Conservation (phyloP, 345 rosid genomes). For the Euphorbia lathyris region DNA sequence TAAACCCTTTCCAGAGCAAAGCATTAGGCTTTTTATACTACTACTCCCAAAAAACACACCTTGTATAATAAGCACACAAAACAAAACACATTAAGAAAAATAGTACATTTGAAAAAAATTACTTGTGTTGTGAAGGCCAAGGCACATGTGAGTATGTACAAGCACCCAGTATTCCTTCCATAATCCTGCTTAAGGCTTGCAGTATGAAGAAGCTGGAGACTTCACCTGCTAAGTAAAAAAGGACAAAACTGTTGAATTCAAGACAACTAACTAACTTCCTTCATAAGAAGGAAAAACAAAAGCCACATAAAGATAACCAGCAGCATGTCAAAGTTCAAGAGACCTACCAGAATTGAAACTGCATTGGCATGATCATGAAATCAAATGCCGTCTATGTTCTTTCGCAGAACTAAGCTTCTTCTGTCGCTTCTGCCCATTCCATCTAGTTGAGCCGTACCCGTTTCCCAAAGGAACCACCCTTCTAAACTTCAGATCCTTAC, state of each 20-base stretch:
- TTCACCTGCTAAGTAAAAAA: constrained; percentile 17
- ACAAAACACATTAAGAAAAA: constrained; percentile 18
- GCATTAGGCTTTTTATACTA: constrained; percentile 11
- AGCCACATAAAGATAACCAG: too few species aligned
- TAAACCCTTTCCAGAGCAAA: constrained; percentile 10
- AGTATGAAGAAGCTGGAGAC: constrained; percentile 14
- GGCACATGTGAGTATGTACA: constrained; percentile 33
- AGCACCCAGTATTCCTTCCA: constrained; percentile 14
- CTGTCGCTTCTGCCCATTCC: constrained; percentile 40
- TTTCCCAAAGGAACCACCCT: constrained; percentile 22
- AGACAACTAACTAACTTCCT: constrained; percentile 4
- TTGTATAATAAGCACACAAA: constrained; percentile 18
- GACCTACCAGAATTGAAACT: constrained; percentile 22
- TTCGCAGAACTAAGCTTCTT: constrained; percentile 38
- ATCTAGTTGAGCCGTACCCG: constrained; percentile 20
- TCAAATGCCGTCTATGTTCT: constrained; percentile 23
- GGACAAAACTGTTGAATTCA: neutral
- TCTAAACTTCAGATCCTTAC: constrained; percentile 47
- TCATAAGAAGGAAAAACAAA: too few species aligned
- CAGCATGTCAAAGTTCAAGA: neutral
- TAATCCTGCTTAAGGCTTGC: neutral
- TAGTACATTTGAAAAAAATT: constrained; percentile 8
- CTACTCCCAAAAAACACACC: too few species aligned
- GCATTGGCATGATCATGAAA: constrained; percentile 5
- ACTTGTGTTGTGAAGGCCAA: constrained; percentile 14